Evolutionary conservation across 2,329 filamentous ascomycete genomes (phyloP), one percentile per base, ranked within the genome.

Genomic region (Penicillium sp.): DNA sequence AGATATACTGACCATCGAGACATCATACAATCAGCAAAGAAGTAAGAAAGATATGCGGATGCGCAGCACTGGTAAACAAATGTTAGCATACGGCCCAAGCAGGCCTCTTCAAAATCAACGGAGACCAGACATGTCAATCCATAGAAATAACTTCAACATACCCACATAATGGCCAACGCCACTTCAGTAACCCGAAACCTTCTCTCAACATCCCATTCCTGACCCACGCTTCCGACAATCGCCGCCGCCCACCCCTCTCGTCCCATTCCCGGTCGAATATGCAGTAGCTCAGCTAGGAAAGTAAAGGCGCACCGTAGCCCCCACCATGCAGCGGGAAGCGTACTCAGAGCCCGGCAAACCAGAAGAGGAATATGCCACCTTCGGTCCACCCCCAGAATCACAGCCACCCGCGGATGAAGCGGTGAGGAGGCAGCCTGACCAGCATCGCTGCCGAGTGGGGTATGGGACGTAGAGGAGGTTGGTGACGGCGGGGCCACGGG

Each of bases 11-110:
- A 90, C 88, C 90, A 93, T 76, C 90, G 81, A 60, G 89, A 91
- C 89, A 93, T 92, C 67, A 93, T 83, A 74, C 89, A 91, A 76
- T 93, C 90, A 56, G 89, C 90, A 71, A 93, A 93, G 78, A 91
- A 90, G 74, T 91, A 93, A 50, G 88, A 89, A 58, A 92, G 82
- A 73, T 91, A 91, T 53, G 87, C 90, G 21, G 88, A 90, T 57
- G 89, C 87, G 68, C 84, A 86, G 77, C 89, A 91, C 89, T 61
- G 27, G n/a, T 7, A 22, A 24, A 39, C 48, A n/a, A 16, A 31
- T 27, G 49, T 59, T 54, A 64, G 57, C 16, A 44, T 22, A 24
- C 3, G 31, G n/a, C 26, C 26, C n/a, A 24, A 31, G 8, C n/a
- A 24, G n/a, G 4, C 10, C 39, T 6, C 19, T 42, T 19, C 10